Base-by-base conservation (phyloP, 345 rosid genomes). In the Gossypium australe region DNA sequence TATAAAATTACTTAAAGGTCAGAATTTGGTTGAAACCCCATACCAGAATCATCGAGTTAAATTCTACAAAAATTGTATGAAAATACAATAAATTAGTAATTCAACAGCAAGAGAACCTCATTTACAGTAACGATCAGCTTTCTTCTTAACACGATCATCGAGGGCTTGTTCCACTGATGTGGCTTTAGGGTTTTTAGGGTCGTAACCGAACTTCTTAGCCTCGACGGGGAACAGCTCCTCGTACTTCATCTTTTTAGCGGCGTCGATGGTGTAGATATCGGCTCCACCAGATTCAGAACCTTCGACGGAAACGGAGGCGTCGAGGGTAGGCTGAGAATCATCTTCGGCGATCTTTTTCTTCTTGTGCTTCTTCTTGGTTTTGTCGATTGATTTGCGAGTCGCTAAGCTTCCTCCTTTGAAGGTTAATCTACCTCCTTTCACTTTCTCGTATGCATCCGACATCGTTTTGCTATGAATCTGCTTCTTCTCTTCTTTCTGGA, bases 81-180 rank as follows among this genome's bases (percentile, higher is more conserved):
- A 61, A 61, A 61, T 29, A 61, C 66, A 61, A 5, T 18, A 11
- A 9, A 1, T 65, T 43, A 38, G 6, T 34, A 17, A 10, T 34
- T 43, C 2, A 11, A 43, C 49, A 64, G 2, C 9, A 65, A 43
- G 48, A 45, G 43, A 1, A 47, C 18, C 71, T 81, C 88, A 92
- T 87, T 94, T 94, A 79, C 97, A 94, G 78, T 92, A 94, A 29
- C 98, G 97, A 75, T 92, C 97, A 0, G 97, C 98, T 85, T 94
- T 94, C 87, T 92, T 94, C 88, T 90, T 89, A 62, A 92, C 97
- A 17, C 97, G 97, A 77, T 94, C 98, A 51, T 94, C 97, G n/a
- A 94, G 94, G 52, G 94, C 97, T 16, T 90, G 85, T 79, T 86
- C 98, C 1, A 88, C 86, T 1, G 89, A 75, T 53, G 84, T 87